Base-by-base conservation (phyloP, 495 filamentous ascomycete genomes). In the Neurospora cerealis region DNA sequence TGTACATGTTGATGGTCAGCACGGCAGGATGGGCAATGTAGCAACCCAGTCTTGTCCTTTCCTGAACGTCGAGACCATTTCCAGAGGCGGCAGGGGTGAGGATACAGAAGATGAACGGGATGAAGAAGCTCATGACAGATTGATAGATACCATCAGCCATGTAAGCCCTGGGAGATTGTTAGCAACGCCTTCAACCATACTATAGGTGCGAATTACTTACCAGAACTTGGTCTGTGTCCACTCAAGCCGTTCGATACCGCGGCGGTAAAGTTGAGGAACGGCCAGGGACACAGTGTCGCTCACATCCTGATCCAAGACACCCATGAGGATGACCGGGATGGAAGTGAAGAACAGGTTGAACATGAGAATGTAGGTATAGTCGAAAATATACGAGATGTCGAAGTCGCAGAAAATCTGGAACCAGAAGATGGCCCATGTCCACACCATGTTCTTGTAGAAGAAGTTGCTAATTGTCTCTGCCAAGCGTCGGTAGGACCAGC, bases 371-470 rank as follows among this genome's bases (percentile, higher is more conserved):
- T 98, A 99, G 28, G 93, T 97, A 83, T 97, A 98, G 78, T 99
- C 96, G 84, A 95, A 97, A 71, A 97, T 90, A 82, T 98, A 98
- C 34, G 94, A 92, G 77, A 94, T 92, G 83, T 99, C 96, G 80
- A 96, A 98, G 81, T 96, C 91, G 87, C 92, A 93, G 83, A 92
- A 98, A 72, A 96, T 91, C 81, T 96, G 95, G 84, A 93, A 99
- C 96, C 96, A 99, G 87, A 98, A 97, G 71, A 99, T 91, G 34
- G 93, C 89, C 78, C 98, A 93, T 19, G 94, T 97, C 96, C 96
- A 99, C 70, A 98, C 91, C 83, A 99, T 91, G 84, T 98, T 98
- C 92, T 99, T 99, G 88, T 99, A 99, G 86, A 99, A 99, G 88
- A 99, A 99, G 80, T 99, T 99, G 78, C 94, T 93, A 76, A 95